Base-by-base conservation (phyloP, 176 grass and related monocot genomes). In the sorghum (Sorghum bicolor) region DNA sequence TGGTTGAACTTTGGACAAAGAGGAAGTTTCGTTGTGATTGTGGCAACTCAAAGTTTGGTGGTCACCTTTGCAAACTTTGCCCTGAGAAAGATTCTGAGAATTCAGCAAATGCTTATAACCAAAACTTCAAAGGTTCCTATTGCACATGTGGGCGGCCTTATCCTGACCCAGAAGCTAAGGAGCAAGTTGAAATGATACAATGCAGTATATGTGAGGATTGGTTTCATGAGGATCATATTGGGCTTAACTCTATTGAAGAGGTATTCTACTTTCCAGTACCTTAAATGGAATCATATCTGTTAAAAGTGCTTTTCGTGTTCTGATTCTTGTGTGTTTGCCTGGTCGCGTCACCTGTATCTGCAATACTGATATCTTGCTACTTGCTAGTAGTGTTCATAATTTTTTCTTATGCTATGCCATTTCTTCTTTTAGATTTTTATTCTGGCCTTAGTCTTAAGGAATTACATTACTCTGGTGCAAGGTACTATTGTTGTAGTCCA, bases 121-220 rank as follows among this genome's bases (percentile, higher is more conserved):
- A 98, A 63, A 98, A 98, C 78, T 98, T 98, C 48, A 98, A 85
- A 84, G 96, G 96, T 66, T 88, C 81, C 22, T 98, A 98, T 83
- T 98, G 96, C 91, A 94, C 89, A 34, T 98, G 96, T 64, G 62
- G 83, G 77, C 86, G 93, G 60, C 96, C 96, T 74, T 98, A 96
- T 92, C 96, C 96, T 87, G 96, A 98, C 90, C 93, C 96, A 81
- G 96, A 95, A 78, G 91, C 80, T 25, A 84, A 90, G 60, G 91
- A 92, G 47, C 96, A 96, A 94, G 84, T 92, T 82, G 93, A 98
- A 82, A 98, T 98, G 96, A 98, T 98, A 85, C 96, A 98, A 45
- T 98, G 96, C 37, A 92, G 93, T 76, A 90, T 98, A 75, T 98
- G 96, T 76, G 96, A 98, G 86, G 96, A 98, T 32, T 98, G 96